phyloP scores from a whole-genome alignment of 2,329 filamentous ascomycete genomes.

The Pseudocercospora fijiensis region DNA sequence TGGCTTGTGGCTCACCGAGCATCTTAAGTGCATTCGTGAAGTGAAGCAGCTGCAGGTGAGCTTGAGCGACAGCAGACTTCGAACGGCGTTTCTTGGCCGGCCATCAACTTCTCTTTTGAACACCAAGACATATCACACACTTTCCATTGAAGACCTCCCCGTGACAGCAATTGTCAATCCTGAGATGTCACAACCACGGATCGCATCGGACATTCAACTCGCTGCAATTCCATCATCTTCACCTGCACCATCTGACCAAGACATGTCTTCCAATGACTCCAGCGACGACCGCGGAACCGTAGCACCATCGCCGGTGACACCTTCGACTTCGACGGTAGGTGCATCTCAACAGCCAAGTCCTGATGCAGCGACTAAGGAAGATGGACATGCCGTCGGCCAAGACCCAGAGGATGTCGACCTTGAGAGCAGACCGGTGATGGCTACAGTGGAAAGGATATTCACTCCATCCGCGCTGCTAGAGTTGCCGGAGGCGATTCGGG shows the following conservation, averaged over 20 bases:
- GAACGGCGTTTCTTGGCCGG: background rate
- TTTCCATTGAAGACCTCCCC: background rate
- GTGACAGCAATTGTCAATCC: background rate
- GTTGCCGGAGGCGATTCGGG: constrained; percentile 5
- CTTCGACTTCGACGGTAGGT: background rate
- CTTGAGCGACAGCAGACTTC: background rate
- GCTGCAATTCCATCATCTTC: background rate
- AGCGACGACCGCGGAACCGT: background rate
- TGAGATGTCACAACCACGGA: background rate
- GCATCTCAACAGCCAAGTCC: background rate
- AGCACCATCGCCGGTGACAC: background rate
- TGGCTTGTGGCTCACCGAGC: background rate
- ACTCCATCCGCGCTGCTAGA: background rate
- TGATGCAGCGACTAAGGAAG: background rate
- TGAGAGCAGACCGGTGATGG: background rate
- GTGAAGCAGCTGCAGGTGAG: background rate
- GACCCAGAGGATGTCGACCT: background rate
- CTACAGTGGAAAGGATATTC: background rate
- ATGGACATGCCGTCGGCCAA: background rate
- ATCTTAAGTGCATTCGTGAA: background rate
- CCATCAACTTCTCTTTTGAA: background rate
- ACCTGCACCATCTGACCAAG: background rate
- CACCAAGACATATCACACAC: background rate
- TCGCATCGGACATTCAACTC: background rate
- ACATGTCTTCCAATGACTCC: background rate